These are phyloP conservation scores for Rhazya stricta DNA, from an alignment of 257 asterid species.

Conservation along the genomic window DNA sequence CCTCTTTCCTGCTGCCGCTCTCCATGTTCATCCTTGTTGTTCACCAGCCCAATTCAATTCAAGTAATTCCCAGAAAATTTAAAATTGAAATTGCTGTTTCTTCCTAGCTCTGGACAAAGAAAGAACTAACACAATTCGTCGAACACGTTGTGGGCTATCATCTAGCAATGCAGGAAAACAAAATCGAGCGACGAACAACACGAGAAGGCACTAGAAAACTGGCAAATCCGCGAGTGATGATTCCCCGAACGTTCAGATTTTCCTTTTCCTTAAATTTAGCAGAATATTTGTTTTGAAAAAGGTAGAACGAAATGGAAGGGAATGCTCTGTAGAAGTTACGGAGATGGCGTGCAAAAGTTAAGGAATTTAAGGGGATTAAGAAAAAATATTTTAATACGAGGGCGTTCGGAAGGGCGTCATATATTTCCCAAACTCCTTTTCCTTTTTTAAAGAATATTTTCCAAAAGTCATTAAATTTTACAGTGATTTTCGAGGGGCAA, in stretches of 20 bases:
- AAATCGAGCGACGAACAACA: not conserved
- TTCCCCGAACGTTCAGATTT: not conserved
- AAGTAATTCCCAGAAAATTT: not conserved
- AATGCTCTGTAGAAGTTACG: too few relatives aligned
- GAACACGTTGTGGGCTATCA: slow-evolving; percentile 15
- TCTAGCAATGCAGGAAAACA: not conserved
- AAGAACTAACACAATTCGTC: slow-evolving; percentile 12
- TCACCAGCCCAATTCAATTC: slow-evolving; percentile 1
- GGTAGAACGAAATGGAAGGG: not conserved
- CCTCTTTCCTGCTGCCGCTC: slow-evolving; percentile 31
- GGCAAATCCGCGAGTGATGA: not conserved
- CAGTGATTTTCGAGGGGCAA: too few relatives aligned
- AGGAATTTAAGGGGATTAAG: too few relatives aligned
- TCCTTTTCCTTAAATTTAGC: not conserved
- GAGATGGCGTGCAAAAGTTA: too few relatives aligned
- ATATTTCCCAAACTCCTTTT: too few relatives aligned
- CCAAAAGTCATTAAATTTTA: too few relatives aligned
- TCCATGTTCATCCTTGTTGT: slow-evolving; percentile 37
- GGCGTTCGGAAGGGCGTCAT: too few relatives aligned
- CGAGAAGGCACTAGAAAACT: not conserved
- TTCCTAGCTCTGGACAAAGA: not conserved
- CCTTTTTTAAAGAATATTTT: too few relatives aligned
- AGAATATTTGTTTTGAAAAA: not conserved
- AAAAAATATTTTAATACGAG: too few relatives aligned
- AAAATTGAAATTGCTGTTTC: not conserved